Evolutionary conservation across 2,329 filamentous ascomycete species (phyloP).

Genomic region (Huntiella omanensis): DNA sequence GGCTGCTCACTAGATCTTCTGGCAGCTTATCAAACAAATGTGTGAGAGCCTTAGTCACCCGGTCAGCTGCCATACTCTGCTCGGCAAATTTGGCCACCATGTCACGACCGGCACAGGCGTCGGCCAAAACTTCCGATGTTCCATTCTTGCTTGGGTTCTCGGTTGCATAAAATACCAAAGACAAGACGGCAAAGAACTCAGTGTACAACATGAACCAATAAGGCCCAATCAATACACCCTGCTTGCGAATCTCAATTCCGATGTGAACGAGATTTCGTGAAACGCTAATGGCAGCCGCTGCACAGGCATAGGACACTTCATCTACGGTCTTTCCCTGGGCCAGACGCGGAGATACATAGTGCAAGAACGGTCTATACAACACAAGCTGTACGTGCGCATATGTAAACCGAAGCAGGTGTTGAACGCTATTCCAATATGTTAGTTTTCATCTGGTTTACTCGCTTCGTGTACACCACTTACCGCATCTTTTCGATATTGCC

Average conservation of each 20-base stretch:
- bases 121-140: conserved; percentile 62
- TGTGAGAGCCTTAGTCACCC: conserved; percentile 59
- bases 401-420: conserved; percentile 59
- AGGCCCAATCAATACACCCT: conserved; percentile 56
- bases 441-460: not conserved
- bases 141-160: conserved; percentile 62
- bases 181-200: conserved; percentile 64
- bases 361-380: conserved; percentile 64
- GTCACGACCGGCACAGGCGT: conserved; percentile 69
- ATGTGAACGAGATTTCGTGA: conserved; percentile 63
- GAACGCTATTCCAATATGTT: conserved; percentile 27
- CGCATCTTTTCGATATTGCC: conserved; percentile 55
- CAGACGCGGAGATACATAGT: conserved; percentile 54
- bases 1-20: conserved; percentile 36
- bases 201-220: conserved; percentile 82
- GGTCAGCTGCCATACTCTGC: conserved; percentile 73
- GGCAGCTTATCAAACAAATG: conserved; percentile 70
- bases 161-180: conserved; percentile 59
- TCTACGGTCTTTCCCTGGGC: conserved; percentile 42
- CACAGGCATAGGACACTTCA: conserved; percentile 60
- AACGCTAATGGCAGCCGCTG: conserved; percentile 41
- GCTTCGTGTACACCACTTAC: conserved; percentile 27
- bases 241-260: conserved; percentile 56
- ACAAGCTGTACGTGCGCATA: conserved; percentile 72
- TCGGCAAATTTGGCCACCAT: conserved; percentile 63